Conservation (phyloP, 2,329 filamentous ascomycete genomes). For the Elsinoe perseae region DNA sequence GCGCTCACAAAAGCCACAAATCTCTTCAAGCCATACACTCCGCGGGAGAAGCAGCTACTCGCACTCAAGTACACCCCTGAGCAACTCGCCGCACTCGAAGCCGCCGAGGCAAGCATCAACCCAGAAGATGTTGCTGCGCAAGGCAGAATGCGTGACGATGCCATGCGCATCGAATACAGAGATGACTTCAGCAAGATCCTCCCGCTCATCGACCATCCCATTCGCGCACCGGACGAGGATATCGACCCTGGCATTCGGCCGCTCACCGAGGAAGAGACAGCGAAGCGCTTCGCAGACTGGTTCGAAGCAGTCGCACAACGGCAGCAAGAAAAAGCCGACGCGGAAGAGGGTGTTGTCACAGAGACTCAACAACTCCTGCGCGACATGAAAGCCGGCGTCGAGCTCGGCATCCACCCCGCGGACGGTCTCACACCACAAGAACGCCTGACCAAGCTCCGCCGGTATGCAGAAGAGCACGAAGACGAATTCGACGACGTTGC, state of each 20-base stretch:
- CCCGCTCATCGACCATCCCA: slow-evolving; percentile 65
- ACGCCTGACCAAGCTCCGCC: slow-evolving; percentile 15
- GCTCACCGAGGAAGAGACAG: slow-evolving; percentile 55
- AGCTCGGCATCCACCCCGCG: slow-evolving; percentile 18
- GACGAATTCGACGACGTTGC: slow-evolving; percentile 31
- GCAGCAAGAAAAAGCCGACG: slow-evolving; percentile 24
- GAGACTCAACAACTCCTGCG: slow-evolving; percentile 25
- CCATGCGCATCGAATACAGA: slow-evolving; percentile 64
- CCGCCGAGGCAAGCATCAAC: slow-evolving; percentile 69
- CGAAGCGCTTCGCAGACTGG: slow-evolving; percentile 47
- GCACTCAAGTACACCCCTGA: slow-evolving; percentile 64
- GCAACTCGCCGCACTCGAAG: slow-evolving; percentile 74
- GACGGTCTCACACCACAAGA: slow-evolving; percentile 25
- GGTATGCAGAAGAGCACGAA: slow-evolving; percentile 31
- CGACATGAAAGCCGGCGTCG: slow-evolving; percentile 17
- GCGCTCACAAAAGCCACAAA: slow-evolving; percentile 23
- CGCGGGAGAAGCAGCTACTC: slow-evolving; percentile 56
- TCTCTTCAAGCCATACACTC: slow-evolving; percentile 57
- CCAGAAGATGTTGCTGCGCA: slow-evolving; percentile 66
- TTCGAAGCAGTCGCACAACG: slow-evolving; percentile 17
- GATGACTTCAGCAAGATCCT: slow-evolving; percentile 75
- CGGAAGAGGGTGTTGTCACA: slow-evolving; percentile 31
- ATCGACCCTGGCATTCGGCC: slow-evolving; percentile 52
- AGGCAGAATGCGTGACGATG: slow-evolving; percentile 63
- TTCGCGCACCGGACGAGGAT: slow-evolving; percentile 37